Conservation (phyloP, 2,329 filamentous ascomycete species). For the Plectosphaerella plurivora region DNA sequence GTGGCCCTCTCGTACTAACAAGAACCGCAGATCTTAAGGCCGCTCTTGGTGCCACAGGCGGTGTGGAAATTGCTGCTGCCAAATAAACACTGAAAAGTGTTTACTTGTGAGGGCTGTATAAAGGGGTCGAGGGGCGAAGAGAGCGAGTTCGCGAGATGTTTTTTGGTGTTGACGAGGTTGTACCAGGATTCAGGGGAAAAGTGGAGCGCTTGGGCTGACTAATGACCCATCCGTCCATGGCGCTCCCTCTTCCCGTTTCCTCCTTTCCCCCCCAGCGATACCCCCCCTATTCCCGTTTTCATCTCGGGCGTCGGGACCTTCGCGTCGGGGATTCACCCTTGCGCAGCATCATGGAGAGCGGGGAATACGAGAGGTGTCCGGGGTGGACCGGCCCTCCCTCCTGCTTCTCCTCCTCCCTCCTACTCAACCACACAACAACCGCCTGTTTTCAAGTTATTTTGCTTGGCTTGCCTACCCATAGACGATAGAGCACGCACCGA, state of each 20-base stretch:
- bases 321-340: neutral
- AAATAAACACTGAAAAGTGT: neutral
- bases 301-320: neutral
- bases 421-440: neutral
- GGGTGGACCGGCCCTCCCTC: neutral
- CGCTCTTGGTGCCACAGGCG: slow-evolving; percentile 12
- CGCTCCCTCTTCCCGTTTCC: neutral
- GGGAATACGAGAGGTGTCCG: neutral
- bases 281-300: neutral
- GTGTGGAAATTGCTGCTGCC: neutral
- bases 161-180: neutral
- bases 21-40: slow-evolving; percentile 47
- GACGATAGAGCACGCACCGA: neutral
- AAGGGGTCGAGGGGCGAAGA: neutral
- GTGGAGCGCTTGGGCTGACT: neutral
- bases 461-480: neutral
- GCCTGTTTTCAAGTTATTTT: neutral
- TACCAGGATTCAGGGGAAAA: neutral
- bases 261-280: neutral
- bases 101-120: neutral
- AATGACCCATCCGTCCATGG: neutral
- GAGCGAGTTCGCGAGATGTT: no score
- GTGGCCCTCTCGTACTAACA: neutral
- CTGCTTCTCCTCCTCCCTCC: neutral
- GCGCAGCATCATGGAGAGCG: neutral